phyloP scores from a whole-genome alignment of 2,329 filamentous ascomycete genomes.

The Zasmidium citrigriseum region DNA sequence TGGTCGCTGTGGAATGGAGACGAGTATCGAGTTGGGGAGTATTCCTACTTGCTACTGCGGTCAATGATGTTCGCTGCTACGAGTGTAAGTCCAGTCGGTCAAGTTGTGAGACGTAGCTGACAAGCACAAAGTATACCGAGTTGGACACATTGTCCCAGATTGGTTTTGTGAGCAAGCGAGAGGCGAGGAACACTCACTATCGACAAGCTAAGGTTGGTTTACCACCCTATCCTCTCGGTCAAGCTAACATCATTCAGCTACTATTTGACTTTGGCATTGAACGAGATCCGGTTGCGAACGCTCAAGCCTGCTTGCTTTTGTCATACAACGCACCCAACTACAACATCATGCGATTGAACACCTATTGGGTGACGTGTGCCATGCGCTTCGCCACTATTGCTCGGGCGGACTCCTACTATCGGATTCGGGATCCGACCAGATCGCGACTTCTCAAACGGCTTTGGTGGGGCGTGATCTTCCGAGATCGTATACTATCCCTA shows the following conservation, averaged over 20 bases:
- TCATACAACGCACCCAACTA: constrained; percentile 24
- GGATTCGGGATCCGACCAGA: constrained; percentile 17
- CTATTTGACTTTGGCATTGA: constrained; percentile 24
- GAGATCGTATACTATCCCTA: constrained; percentile 22
- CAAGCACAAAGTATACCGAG: constrained; percentile 15
- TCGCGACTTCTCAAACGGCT: constrained; percentile 22
- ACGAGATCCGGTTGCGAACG: constrained; percentile 19
- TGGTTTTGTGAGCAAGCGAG: constrained; percentile 24
- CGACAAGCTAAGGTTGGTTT: constrained; percentile 19
- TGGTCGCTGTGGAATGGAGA: constrained; percentile 18
- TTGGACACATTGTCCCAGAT: constrained; percentile 17
- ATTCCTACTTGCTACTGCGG: constrained; percentile 13
- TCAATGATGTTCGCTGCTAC: constrained; percentile 20
- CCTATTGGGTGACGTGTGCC: constrained; percentile 25
- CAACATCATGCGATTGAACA: constrained; percentile 24
- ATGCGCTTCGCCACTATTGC: constrained; percentile 23
- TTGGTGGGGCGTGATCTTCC: constrained; percentile 25
- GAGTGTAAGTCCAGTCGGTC: constrained; percentile 12
- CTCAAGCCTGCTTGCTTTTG: constrained; percentile 22
- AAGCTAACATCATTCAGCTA: constrained; percentile 13
- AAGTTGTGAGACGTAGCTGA: constrained; percentile 1
- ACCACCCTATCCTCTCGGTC: too few species aligned
- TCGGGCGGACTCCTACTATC: constrained; percentile 20
- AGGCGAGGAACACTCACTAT: constrained; percentile 22
- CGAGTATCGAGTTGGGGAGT: constrained; percentile 12